Base-by-base conservation (phyloP, 768 basidiomycete genomes). In the Tricholoma hemisulphureum region DNA sequence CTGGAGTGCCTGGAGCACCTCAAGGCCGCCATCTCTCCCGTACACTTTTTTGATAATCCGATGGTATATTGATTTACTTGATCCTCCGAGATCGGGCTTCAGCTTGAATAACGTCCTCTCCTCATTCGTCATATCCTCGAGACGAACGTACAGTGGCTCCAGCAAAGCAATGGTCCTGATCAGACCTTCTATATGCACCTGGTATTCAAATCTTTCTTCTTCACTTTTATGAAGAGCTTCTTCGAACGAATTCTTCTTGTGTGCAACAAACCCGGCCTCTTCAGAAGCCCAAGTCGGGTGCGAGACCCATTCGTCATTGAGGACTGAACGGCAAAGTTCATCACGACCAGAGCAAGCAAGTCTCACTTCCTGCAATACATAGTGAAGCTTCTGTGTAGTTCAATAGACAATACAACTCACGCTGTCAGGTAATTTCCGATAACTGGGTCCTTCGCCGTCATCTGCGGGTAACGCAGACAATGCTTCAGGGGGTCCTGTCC, bases 201-300 rank as follows among this genome's bases (percentile, higher is more conserved):
- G 95, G 70, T 93, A 98, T 73, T 98, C 96, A 73, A 98, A 94
- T 26, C 97, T 86, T 72, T 99, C 97, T 72, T 99, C 96, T 72
- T 99, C 97, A 65, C 93, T 90, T 74, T 93, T 93, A 76, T 98
- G 95, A 56, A 98, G 78, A 0, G 92, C 91, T 67, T 98, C 96
- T 72, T 99, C 97, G 70, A 90, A 98, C 5, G 85, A 82, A 69
- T 98, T 99, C 78, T 98, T 98, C 80, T 97, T 96, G 72, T 98
- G 93, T 6, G 95, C 82, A 61, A 93, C 84, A 65, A 97, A 97
- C 9, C 93, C 95, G 1, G 95, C 85, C 68, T 96, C 95, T 69
- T 98, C 96, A 20, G 94, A 95, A 8, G 94, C 94, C 93, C 95
- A 97, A 1, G 95, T 96, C 3, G 97, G 96, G 71, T 98, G 96